A percentile compares a stretch with the other conserved stretches of the same genome.
phyloP scores from a whole-genome alignment of 257 asterid species.

The Solanum ahanhuiri region DNA sequence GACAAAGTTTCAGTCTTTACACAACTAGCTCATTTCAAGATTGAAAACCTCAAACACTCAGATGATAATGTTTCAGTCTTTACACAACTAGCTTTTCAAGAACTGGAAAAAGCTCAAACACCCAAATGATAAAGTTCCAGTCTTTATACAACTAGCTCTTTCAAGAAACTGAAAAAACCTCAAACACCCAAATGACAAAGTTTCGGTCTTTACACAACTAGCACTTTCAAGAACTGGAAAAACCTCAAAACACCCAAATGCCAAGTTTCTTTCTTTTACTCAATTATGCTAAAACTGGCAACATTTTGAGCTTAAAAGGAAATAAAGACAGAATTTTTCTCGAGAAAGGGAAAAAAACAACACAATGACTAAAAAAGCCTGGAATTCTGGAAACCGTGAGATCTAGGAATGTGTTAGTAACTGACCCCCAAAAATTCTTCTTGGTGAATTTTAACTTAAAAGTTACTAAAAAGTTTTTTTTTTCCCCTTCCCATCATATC shows the following conservation, averaged over 20 bases:
- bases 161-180: not conserved
- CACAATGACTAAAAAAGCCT: not conserved
- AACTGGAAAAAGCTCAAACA: conserved; percentile 4
- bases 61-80: not conserved
- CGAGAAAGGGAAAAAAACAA: conserved; percentile 14
- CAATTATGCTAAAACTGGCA: not conserved
- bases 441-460: not conserved
- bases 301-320: not conserved
- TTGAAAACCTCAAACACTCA: not conserved
- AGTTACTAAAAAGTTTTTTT: not conserved
- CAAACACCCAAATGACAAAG: conserved; percentile 30
- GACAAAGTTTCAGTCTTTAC: conserved; percentile 24
- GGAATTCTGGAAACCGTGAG: conserved; percentile 52
- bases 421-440: conserved; percentile 36
- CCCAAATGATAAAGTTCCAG: not conserved
- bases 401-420: conserved; percentile 40
- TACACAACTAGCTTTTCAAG: not conserved
- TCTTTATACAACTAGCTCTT: not conserved
- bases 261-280: not conserved
- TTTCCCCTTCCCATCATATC: conserved; percentile 10
- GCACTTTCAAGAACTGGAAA: conserved; percentile 4
- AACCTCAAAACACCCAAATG: not conserved
- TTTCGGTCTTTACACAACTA: conserved; percentile 16
- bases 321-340: conserved; percentile 24
- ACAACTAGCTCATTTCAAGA: conserved; percentile 4